Conservation (phyloP, 345 rosid genomes). For the Syzygium oleosum region DNA sequence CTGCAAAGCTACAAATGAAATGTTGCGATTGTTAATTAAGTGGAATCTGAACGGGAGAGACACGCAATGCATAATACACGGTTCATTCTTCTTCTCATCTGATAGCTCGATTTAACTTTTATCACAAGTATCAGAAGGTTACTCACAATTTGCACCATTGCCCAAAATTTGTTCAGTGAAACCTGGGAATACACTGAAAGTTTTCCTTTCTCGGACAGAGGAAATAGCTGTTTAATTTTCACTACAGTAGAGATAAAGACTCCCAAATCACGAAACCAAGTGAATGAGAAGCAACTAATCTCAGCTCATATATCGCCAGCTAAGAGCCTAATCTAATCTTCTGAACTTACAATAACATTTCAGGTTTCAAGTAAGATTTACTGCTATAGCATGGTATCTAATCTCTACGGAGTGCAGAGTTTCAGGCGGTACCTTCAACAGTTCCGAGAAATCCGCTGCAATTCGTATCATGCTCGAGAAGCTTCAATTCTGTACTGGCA, state of each 20-base stretch:
- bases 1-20: slow-evolving; percentile 67
- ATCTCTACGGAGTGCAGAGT: background rate
- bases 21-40: background rate
- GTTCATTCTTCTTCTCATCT: background rate
- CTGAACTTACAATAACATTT: background rate
- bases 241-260: background rate
- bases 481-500: slow-evolving; percentile 33
- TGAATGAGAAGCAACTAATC: background rate
- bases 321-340: background rate
- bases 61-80: background rate
- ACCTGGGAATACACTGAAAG: background rate
- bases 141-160: background rate
- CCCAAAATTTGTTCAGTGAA: background rate
- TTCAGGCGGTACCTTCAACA: slow-evolving; percentile 53
- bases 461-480: slow-evolving; percentile 44
- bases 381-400: background rate
- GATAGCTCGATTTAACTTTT: background rate
- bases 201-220: background rate
- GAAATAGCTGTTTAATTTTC: background rate
- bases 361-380: background rate
- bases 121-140: background rate
- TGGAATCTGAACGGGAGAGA: background rate
- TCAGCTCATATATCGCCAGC: background rate
- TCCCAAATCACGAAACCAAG: background rate
- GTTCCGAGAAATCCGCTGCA: slow-evolving; percentile 88